These are phyloP conservation scores for Diaporthe australafricana DNA, from an alignment of 2,329 filamentous ascomycete species.

Conservation along the genomic window DNA sequence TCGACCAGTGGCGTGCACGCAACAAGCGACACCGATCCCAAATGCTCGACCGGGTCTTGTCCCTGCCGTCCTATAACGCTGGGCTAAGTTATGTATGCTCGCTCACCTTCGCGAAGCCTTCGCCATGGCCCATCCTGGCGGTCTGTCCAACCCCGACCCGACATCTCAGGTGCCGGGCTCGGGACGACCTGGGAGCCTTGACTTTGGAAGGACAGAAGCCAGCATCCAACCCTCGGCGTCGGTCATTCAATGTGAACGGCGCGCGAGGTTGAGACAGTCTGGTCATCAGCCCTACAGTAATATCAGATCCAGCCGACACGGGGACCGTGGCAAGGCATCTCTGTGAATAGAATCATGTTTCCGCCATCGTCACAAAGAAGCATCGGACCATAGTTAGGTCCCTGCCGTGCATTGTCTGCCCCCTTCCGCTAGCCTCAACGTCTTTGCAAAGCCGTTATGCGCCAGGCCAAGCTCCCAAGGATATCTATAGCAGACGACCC, in stretches of 20 bases:
- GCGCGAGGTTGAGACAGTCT: background rate
- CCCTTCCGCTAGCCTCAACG: constrained; percentile 16
- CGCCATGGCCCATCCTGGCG: background rate
- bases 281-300: constrained; percentile 16
- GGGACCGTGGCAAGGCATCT: background rate
- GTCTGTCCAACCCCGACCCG: background rate
- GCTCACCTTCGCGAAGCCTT: too few relatives aligned
- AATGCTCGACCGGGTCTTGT: background rate
- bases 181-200: background rate
- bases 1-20: background rate
- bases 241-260: background rate
- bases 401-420: constrained; percentile 14
- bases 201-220: background rate
- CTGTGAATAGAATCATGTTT: background rate
- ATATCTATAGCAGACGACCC: background rate
- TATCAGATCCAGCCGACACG: background rate
- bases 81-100: too few relatives aligned
- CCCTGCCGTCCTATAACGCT: background rate
- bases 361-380: constrained; percentile 11
- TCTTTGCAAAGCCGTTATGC: constrained; percentile 3
- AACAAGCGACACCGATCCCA: background rate
- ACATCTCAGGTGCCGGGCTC: background rate
- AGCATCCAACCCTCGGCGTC: background rate
- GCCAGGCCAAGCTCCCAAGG: background rate
- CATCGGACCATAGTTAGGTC: constrained; percentile 16